phyloP scores from a whole-genome alignment of 2,329 filamentous ascomycete genomes.

The Fusarium sp. region DNA sequence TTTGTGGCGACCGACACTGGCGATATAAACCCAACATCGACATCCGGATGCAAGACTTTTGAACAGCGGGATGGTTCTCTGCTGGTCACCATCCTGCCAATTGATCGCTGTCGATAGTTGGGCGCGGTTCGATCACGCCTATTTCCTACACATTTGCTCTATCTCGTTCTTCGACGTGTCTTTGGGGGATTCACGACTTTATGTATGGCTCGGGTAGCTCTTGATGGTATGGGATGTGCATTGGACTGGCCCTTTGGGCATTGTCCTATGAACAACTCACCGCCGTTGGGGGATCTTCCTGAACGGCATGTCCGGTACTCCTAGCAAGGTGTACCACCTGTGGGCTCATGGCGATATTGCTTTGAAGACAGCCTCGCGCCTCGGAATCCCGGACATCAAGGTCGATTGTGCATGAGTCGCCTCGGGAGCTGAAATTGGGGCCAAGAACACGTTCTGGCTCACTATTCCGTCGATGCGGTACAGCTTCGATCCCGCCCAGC shows the following conservation, averaged over 20 bases:
- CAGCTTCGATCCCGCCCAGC: constrained; percentile 48
- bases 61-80: constrained; percentile 32
- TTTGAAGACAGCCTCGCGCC: constrained; percentile 18
- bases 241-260: constrained; percentile 16
- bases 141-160: constrained; percentile 53
- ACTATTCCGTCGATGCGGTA: constrained; percentile 53
- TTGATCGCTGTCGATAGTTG: constrained; percentile 45
- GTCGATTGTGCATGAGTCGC: constrained; percentile 29
- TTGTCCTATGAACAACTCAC: constrained; percentile 18
- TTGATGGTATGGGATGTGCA: constrained; percentile 34
- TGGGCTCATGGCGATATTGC: constrained; percentile 33
- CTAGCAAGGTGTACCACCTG: constrained; percentile 43
- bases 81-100: constrained; percentile 38
- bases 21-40: constrained; percentile 45
- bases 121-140: constrained; percentile 42
- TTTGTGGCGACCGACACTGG: constrained; percentile 42
- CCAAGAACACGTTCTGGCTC: constrained; percentile 11
- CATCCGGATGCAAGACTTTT: constrained; percentile 42
- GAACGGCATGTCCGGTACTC: constrained; percentile 56
- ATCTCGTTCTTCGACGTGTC: constrained; percentile 58
- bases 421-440: constrained; percentile 29
- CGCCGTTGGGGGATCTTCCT: constrained; percentile 43
- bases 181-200: constrained; percentile 49
- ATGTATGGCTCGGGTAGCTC: constrained; percentile 55
- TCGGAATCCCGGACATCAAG: constrained; percentile 25